phyloP scores from a whole-genome alignment of 257 asterid species.

The Fraxinus pennsylvanica region DNA sequence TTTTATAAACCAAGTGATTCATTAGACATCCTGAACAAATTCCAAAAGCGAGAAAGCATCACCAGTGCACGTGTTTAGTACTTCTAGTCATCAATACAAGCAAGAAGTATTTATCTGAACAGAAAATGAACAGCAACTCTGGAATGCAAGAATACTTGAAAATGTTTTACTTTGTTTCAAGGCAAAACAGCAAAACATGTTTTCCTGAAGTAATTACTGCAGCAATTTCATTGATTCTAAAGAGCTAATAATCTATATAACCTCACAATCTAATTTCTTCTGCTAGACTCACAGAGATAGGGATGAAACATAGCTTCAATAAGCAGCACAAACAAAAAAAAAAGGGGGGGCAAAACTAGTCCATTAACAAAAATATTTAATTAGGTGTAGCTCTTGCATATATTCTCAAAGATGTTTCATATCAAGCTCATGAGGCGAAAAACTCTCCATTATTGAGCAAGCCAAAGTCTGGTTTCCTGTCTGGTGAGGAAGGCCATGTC shows the following conservation, averaged over 20 bases:
- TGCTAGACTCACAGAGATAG: neutral
- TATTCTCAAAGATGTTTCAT: neutral
- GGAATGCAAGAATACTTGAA: conserved; percentile 14
- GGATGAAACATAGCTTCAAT: conserved; percentile 11
- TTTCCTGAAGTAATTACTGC: neutral
- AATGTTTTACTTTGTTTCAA: neutral
- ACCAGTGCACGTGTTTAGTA: neutral
- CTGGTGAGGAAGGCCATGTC: no score
- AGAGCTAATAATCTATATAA: neutral
- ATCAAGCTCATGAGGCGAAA: no score
- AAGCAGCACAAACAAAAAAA: neutral
- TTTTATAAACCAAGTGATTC: conserved; percentile 16
- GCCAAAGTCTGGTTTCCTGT: no score
- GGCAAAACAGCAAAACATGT: neutral
- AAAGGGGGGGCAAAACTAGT: neutral
- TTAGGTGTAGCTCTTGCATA: neutral
- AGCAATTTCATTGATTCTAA: neutral
- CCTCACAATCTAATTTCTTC: neutral
- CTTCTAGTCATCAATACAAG: conserved; percentile 3
- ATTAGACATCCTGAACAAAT: conserved; percentile 13
- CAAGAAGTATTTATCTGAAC: conserved; percentile 2
- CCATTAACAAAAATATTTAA: neutral
- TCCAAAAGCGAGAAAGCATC: conserved; percentile 9
- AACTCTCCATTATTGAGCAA: no score
- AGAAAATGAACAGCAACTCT: conserved; percentile 21